Conservation (phyloP, 208 protist species). For the Porcisia hertigi region DNA sequence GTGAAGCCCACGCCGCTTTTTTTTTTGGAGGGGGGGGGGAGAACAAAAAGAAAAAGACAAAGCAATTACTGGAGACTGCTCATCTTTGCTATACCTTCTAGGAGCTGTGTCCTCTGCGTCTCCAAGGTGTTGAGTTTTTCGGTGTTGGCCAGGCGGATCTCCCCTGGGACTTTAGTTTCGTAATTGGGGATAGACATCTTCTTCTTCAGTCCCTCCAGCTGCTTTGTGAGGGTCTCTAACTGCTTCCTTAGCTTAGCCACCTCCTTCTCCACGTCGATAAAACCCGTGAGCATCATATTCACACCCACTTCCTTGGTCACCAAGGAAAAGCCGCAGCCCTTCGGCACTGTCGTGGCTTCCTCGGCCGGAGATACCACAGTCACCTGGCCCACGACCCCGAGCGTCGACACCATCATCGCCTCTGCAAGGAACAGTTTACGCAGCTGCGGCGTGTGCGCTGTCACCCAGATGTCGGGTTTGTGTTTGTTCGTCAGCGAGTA, state of each 20-base stretch:
- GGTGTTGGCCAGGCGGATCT: slow-evolving; percentile 78
- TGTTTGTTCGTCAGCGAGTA: slow-evolving; percentile 92
- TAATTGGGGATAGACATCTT: slow-evolving; percentile 92
- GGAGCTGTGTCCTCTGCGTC: slow-evolving; percentile 64
- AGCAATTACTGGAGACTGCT: slow-evolving; percentile 31
- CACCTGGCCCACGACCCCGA: slow-evolving; percentile 82
- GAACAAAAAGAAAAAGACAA: background rate
- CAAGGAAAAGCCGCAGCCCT: slow-evolving; percentile 86
- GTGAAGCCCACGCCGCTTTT: background rate
- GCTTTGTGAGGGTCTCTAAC: slow-evolving; percentile 71
- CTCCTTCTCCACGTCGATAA: slow-evolving; percentile 92
- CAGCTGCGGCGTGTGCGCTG: slow-evolving; percentile 48
- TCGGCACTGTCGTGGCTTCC: slow-evolving; percentile 54
- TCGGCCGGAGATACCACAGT: slow-evolving; percentile 52
- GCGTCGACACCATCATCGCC: slow-evolving; percentile 71
- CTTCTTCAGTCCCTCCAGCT: slow-evolving; percentile 81
- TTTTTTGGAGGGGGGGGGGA: too few relatives aligned
- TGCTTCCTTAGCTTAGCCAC: slow-evolving; percentile 88
- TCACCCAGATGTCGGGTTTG: slow-evolving; percentile 81
- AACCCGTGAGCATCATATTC: slow-evolving; percentile 90
- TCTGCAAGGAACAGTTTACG: slow-evolving; percentile 46
- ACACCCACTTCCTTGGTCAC: slow-evolving; percentile 84
- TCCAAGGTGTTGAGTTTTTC: slow-evolving; percentile 80
- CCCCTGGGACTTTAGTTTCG: slow-evolving; percentile 86
- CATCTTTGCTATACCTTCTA: slow-evolving; percentile 82